These are phyloP conservation scores for Grosmannia penicillata DNA, from an alignment of 2,329 filamentous ascomycete genomes.

Conservation along the genomic window DNA sequence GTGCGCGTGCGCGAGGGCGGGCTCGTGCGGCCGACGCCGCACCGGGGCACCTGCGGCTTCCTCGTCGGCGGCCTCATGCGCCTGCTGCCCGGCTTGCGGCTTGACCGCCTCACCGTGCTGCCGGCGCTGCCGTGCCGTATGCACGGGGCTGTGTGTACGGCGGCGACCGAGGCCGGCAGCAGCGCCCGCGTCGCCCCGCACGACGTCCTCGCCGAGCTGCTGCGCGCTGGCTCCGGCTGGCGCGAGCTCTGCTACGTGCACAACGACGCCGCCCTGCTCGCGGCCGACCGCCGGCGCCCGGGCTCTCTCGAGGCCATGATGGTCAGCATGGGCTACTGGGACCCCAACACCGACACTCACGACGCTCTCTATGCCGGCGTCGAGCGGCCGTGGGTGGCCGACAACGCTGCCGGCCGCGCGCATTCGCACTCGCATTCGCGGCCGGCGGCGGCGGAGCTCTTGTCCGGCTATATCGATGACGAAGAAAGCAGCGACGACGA, in stretches of 20 bases:
- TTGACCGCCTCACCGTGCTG: slow-evolving; percentile 11
- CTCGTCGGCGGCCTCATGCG: slow-evolving; percentile 11
- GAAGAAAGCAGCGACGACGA: too few relatives aligned
- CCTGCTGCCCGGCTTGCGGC: slow-evolving; percentile 9
- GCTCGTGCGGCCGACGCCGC: slow-evolving; percentile 3
- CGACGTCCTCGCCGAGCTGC: slow-evolving; percentile 10
- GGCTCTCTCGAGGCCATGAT: slow-evolving; percentile 13
- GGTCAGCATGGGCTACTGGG: slow-evolving; percentile 13
- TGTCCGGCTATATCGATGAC: too few relatives aligned
- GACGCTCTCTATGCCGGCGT: slow-evolving; percentile 6
- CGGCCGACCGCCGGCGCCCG: slow-evolving; percentile 4
- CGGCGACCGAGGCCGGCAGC: not conserved
- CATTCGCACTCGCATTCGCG: not conserved
- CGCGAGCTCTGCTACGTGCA: slow-evolving; percentile 12
- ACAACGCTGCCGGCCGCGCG: not conserved
- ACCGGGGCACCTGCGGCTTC: slow-evolving; percentile 5
- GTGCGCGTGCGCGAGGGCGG: slow-evolving; percentile 11
- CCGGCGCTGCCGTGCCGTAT: slow-evolving; percentile 9
- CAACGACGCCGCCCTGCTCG: slow-evolving; percentile 9
- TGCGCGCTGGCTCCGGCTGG: slow-evolving; percentile 9
- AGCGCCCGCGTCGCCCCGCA: slow-evolving; percentile 3
- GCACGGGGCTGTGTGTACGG: slow-evolving; percentile 1
- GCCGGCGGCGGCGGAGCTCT: too few relatives aligned
- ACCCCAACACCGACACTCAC: slow-evolving; percentile 7
- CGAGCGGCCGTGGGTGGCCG: slow-evolving; percentile 1